A percentile compares a stretch with the other conserved stretches of the same genome.
Evolutionary conservation across 306 rosid species (phyloP).

Genomic region (Fragaria iinumae): DNA sequence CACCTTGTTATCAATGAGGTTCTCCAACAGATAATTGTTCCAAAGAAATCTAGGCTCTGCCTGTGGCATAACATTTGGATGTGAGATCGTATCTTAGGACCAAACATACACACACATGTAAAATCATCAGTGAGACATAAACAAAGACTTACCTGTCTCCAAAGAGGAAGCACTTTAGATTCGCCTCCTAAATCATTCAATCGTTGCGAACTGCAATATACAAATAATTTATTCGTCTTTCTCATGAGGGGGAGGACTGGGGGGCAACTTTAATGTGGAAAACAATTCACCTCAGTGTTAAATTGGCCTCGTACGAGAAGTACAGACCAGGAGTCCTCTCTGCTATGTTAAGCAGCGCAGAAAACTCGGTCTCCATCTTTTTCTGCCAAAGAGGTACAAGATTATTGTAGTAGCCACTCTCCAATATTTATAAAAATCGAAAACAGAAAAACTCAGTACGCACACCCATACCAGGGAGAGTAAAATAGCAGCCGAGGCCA

Average conservation of each 20-base stretch:
- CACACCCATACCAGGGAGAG: too few relatives aligned
- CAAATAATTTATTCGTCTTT: conserved; percentile 8
- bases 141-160: conserved; percentile 77
- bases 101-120: conserved; percentile 14
- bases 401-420: conserved; percentile 29
- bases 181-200: conserved; percentile 77
- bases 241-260: not conserved
- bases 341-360: conserved; percentile 63
- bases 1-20: conserved; percentile 89
- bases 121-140: conserved; percentile 23
- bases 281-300: conserved; percentile 82
- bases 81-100: conserved; percentile 28
- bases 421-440: not conserved
- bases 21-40: conserved; percentile 94
- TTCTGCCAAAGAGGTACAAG: conserved; percentile 52
- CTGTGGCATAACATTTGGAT: conserved; percentile 46
- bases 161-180: conserved; percentile 86
- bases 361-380: conserved; percentile 81
- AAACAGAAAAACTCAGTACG: not conserved
- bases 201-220: conserved; percentile 64
- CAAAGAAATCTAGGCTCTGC: conserved; percentile 97
- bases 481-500: not conserved
- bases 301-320: conserved; percentile 82
- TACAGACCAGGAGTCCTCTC: conserved; percentile 86
- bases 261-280: conserved; percentile 18